Evolutionary conservation across 257 asterid species (phyloP).

Genomic region (Solanum ossicruentum): DNA sequence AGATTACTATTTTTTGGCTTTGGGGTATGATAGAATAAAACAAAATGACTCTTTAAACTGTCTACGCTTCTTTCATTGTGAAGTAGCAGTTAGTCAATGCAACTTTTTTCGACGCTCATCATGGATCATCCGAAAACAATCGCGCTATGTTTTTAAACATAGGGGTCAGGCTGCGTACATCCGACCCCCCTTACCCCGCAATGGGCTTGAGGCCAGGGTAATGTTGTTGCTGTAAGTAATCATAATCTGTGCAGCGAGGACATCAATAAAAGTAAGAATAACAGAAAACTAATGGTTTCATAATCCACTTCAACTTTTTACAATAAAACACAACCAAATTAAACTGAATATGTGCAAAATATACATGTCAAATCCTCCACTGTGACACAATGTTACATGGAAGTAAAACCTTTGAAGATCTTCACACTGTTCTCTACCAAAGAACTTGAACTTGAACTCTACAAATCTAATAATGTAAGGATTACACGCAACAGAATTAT

Average conservation of each 20-base stretch:
- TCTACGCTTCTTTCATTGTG: no score
- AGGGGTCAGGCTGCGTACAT: no score
- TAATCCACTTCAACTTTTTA: not conserved
- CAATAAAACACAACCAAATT: not conserved
- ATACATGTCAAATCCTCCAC: not conserved
- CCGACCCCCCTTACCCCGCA: no score
- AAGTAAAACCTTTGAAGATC: not conserved
- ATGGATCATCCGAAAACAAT: no score
- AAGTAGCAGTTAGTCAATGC: no score
- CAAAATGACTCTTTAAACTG: no score
- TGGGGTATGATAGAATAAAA: no score
- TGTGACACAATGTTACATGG: not conserved
- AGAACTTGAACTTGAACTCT: not conserved
- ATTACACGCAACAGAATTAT: constrained; percentile 44
- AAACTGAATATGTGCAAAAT: not conserved
- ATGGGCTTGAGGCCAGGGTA: no score
- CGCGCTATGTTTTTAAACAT: no score
- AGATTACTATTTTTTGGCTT: no score
- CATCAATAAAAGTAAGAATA: not conserved
- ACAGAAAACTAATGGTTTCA: not conserved
- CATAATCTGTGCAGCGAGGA: not conserved
- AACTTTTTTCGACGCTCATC: no score
- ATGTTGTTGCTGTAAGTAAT: no score
- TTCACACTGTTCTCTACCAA: not conserved
- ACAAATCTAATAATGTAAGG: constrained; percentile 1